A percentile compares a stretch with the other conserved stretches of the same genome.
These are phyloP conservation scores for Martensiomyces pterosporus DNA, from an alignment of 192 early-diverging fungal species.

Conservation along the genomic window DNA sequence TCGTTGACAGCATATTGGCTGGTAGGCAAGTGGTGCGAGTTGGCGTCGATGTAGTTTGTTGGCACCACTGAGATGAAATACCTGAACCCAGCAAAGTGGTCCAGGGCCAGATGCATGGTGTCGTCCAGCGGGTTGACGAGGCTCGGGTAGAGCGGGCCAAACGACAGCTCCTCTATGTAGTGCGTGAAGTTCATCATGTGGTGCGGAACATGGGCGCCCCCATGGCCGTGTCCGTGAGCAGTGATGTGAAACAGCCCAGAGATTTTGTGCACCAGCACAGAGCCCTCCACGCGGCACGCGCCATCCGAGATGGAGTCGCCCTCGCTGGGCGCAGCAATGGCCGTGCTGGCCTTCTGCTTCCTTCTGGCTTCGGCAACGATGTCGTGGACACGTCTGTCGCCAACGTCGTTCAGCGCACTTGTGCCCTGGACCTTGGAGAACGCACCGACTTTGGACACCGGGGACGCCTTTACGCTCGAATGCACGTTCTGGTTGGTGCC, in stretches of 20 bases:
- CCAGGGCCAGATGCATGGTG: conserved; percentile 61
- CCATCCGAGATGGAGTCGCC: conserved; percentile 29
- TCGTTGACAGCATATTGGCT: conserved; percentile 96
- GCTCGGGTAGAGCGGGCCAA: conserved; percentile 79
- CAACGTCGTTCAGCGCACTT: not conserved
- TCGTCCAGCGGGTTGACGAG: conserved; percentile 85
- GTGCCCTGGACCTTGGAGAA: not conserved
- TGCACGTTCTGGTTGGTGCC: conserved; percentile 22
- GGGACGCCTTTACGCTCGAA: conserved; percentile 1
- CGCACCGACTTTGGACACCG: not conserved
- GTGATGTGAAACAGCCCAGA: conserved; percentile 90
- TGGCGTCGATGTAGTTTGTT: conserved; percentile 68
- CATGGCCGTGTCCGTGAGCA: conserved; percentile 83
- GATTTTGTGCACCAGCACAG: conserved; percentile 72
- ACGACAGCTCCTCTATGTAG: conserved; percentile 86
- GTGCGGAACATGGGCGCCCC: conserved; percentile 54
- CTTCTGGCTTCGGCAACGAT: conserved; percentile 24
- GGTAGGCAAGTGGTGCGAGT: conserved; percentile 58
- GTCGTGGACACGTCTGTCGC: conserved; percentile 31
- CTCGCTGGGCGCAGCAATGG: not conserved
- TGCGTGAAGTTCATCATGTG: conserved; percentile 92
- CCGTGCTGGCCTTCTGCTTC: not conserved
- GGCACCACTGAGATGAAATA: conserved; percentile 89
- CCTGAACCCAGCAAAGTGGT: conserved; percentile 68
- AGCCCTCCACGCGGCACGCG: conserved; percentile 74